Base-by-base conservation (phyloP, 2,329 filamentous ascomycete species). In the Talaromyces funiculosus region DNA sequence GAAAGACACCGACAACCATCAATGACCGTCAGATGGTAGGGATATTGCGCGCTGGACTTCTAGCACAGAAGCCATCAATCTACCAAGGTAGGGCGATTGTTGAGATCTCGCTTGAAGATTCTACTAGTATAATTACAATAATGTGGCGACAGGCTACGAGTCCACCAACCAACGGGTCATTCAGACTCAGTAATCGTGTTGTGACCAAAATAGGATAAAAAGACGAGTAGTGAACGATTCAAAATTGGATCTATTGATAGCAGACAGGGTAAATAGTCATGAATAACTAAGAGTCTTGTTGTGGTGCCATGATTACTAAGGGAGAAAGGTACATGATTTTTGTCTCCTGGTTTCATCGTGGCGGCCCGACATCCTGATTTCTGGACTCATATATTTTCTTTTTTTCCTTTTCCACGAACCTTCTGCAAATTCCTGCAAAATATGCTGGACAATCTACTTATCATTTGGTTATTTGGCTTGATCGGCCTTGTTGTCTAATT, bases 331-430 rank as follows among this genome's bases (percentile, higher is more conserved):
- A 33, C 47, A 51, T 33, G 20, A 33, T 29, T 33, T 38, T 40
- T 26, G 26, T 56, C 40, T 47, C 54, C 54, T 47, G 54, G 54
- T 57, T 57, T 57, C 54, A 57, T 57, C 54, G 54, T 57, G 37
- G 57, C 43, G 45, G 57, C 35, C 45, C 43, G 47, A 56, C 53
- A 38, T 37, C 18, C 12, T 22, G 49, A 38, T 38, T 45, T 38
- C 29, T 47, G 12, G 24, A 14, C 55, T 29, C 33, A 6, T 42
- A 9, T 24, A 18, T 20, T 42, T 35, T 38, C 54, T 22, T 45
- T 45, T 29, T 40, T 1, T 9, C 31, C n/a, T n/a, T n/a, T 54
- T 54, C 31, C 20, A n/a, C 18, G 16, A 24, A 18, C 35, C 24
- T 26, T 24, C 24, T 54, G 35, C 47, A 51, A 33, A 33, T 16